phyloP scores from a whole-genome alignment of 2,329 filamentous ascomycete genomes.

The Penicillium capsulatum region DNA sequence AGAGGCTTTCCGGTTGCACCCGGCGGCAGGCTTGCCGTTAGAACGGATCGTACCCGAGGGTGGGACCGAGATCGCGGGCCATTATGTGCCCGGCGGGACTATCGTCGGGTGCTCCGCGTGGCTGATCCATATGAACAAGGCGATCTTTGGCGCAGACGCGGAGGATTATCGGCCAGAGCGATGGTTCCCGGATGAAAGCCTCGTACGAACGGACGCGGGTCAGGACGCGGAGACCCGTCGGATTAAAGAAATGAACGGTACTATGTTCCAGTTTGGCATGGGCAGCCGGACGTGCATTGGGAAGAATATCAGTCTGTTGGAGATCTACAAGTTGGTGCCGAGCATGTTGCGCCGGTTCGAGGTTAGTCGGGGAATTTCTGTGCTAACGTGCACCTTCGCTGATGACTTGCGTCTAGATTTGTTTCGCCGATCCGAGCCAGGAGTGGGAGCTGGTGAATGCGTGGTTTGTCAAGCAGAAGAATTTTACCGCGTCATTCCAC shows the following conservation, averaged over 20 bases:
- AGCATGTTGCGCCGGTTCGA: not conserved
- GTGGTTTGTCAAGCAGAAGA: constrained; percentile 49
- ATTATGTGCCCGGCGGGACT: constrained; percentile 24
- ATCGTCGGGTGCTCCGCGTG: constrained; percentile 33
- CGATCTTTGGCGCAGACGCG: constrained; percentile 20
- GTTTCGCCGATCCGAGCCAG: constrained; percentile 12
- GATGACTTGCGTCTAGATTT: constrained; percentile 18
- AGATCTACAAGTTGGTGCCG: constrained; percentile 59
- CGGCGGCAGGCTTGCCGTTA: constrained; percentile 21
- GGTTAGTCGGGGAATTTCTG: too few relatives aligned
- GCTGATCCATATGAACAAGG: constrained; percentile 26
- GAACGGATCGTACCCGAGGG: constrained; percentile 23
- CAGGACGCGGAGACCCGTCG: not conserved
- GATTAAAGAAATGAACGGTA: constrained; percentile 18
- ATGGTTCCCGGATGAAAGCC: constrained; percentile 17
- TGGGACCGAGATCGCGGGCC: constrained; percentile 20
- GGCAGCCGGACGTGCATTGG: constrained; percentile 55
- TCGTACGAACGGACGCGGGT: constrained; percentile 4
- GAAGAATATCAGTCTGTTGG: constrained; percentile 52
- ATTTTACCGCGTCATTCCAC: constrained; percentile 5
- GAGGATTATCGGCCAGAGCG: constrained; percentile 22
- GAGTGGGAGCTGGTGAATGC: constrained; percentile 40
- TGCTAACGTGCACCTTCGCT: too few relatives aligned
- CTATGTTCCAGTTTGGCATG: constrained; percentile 46
- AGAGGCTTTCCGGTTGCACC: constrained; percentile 27